Evolutionary conservation across 805 yeast genomes (phyloP), one percentile per base, ranked within the genome.

Genomic region (Candida pini): DNA sequence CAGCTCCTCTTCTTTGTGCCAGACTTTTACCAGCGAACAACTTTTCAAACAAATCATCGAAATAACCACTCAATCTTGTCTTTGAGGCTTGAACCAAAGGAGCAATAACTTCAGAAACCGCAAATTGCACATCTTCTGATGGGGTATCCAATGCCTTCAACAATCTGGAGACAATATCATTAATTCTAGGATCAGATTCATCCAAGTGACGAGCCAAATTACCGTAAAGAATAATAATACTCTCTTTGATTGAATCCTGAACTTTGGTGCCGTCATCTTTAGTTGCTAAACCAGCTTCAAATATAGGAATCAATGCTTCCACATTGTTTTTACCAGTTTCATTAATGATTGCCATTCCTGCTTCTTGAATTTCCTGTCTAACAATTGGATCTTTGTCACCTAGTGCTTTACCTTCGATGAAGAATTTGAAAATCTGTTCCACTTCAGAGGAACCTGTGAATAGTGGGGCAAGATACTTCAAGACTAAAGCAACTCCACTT

Each of bases 191-290:
- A 51, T 92, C 98, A 16, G 69, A 59, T 0, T 73, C 48, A 12
- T 73, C 65, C 58, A 92, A 69, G 64, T 92, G 96, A 40, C 83
- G 81, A 1, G 96, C 97, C 43, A 89, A 71, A 4, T 92, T 76
- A 48, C 98, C 98, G 51, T 90, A 92, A 29, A 90, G 65, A 38
- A 92, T 81, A 47, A 92, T 84, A 14, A 81, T 81, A 48, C 84
- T 75, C 56, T 88, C 95, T 48, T 79, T 79, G 42, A 86, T 72
- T 22, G 64, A 63, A 54, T 81, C 86, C 46, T 76, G 79, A 6
- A 60, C 51, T 36, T 64, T 67, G 6, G 68, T 63, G 14, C 70
- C 69, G 29, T 60, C 60, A 34, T 70, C 72, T 22, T 68, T 63
- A 16, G 72, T 70, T 5, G 74, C 62, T 30, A 86, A 67, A 23